Percentiles rank a stretch among this genome's conserved stretches.
These are phyloP conservation scores for Bromus sterilis DNA, from an alignment of 176 grass and related monocot genomes.

Conservation along the genomic window DNA sequence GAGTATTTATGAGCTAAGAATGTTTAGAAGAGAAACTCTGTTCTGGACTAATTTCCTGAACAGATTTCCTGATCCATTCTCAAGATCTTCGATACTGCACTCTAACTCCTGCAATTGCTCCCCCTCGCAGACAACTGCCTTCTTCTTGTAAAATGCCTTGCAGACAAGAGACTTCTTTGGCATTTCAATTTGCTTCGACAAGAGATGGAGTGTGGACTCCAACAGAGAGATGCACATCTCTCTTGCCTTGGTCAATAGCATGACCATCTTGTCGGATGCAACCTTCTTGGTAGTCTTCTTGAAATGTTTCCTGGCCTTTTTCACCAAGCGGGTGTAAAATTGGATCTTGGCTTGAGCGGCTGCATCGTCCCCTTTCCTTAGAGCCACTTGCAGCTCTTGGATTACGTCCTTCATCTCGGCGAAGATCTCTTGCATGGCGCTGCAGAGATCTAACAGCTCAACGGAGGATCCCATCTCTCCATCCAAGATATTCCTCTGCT, in stretches of 20 bases:
- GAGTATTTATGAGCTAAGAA: constrained; percentile 2
- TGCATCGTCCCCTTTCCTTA: neutral
- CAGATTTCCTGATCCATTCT: too few relatives aligned
- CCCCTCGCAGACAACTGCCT: neutral
- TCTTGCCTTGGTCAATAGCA: neutral
- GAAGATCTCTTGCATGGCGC: neutral
- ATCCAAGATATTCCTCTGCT: neutral
- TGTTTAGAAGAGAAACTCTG: constrained; percentile 25
- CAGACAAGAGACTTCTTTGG: neutral
- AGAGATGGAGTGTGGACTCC: neutral
- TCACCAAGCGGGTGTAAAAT: neutral
- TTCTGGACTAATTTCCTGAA: constrained; percentile 6
- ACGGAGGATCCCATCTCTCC: neutral
- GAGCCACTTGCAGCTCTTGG: neutral
- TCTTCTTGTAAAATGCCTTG: constrained; percentile 19
- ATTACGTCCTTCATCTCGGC: neutral
- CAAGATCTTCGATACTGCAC: too few relatives aligned
- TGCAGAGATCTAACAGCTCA: neutral
- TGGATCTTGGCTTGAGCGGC: neutral
- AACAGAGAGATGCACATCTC: neutral
- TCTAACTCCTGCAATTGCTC: too few relatives aligned
- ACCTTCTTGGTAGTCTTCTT: neutral
- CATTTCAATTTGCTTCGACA: neutral
- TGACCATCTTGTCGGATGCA: neutral
- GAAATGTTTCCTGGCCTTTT: neutral